Evolutionary conservation across 495 filamentous ascomycete genomes (phyloP).

Genomic region (Penicillium simplicissimum): DNA sequence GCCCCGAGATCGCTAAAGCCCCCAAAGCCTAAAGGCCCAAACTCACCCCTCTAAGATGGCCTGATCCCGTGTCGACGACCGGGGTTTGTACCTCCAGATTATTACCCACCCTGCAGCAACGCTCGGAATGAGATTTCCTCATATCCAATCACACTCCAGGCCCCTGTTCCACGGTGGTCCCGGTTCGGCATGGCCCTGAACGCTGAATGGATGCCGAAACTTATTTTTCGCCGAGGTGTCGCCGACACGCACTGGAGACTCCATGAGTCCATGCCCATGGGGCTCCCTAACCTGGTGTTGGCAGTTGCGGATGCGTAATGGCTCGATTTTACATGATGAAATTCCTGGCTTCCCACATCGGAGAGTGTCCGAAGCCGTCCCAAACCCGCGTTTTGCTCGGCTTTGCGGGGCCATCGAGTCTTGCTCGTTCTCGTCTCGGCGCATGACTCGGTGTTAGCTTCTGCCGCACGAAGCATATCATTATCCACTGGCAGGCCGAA

Average conservation of each 20-base stretch:
- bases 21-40: not conserved
- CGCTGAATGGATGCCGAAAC: slow-evolving; percentile 9
- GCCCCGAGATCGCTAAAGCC: not conserved
- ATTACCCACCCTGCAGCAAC: not conserved
- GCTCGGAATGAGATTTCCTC: slow-evolving; percentile 19
- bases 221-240: slow-evolving; percentile 26
- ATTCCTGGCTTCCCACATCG: not conserved
- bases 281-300: slow-evolving; percentile 16
- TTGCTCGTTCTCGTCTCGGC: not conserved
- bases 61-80: slow-evolving; percentile 3
- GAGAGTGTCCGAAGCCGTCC: slow-evolving; percentile 15
- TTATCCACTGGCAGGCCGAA: slow-evolving; percentile 15
- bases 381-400: slow-evolving; percentile 5
- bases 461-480: not conserved
- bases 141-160: slow-evolving; percentile 5
- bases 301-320: slow-evolving; percentile 7
- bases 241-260: slow-evolving; percentile 21
- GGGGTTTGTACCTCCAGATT: not conserved
- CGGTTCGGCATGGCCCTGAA: slow-evolving; percentile 3
- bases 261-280: slow-evolving; percentile 16
- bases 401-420: not conserved
- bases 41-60: not conserved
- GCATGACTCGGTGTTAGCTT: slow-evolving; percentile 17
- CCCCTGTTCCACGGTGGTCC: not conserved
- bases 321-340: not conserved